phyloP scores from a whole-genome alignment of 345 rosid species.

The Adansonia digitata region DNA sequence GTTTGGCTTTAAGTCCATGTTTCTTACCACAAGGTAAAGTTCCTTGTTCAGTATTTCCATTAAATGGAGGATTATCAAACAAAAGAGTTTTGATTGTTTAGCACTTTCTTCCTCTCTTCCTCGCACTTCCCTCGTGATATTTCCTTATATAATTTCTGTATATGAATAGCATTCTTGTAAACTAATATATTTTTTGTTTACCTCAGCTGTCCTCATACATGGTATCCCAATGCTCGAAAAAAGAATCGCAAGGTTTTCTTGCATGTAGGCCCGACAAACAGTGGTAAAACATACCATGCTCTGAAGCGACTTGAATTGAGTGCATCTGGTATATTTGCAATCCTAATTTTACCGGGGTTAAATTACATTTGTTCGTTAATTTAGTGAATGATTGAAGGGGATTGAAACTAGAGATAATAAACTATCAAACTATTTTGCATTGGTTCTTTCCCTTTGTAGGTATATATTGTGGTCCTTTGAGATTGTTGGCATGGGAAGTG shows the following conservation, averaged over 20 bases:
- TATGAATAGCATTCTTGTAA: neutral
- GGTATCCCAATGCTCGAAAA: slow-evolving; percentile 82
- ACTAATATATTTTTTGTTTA: neutral
- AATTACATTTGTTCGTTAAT: neutral
- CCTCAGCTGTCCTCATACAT: slow-evolving; percentile 71
- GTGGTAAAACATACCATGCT: slow-evolving; percentile 87
- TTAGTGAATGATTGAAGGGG: neutral
- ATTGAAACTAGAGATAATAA: neutral
- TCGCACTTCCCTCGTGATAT: neutral
- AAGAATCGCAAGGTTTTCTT: slow-evolving; percentile 73
- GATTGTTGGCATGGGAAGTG: slow-evolving; percentile 96
- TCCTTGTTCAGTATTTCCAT: neutral
- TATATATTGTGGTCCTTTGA: slow-evolving; percentile 91
- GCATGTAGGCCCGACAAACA: slow-evolving; percentile 93
- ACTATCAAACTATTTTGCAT: neutral
- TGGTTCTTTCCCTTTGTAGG: slow-evolving; percentile 32
- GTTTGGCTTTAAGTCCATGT: neutral
- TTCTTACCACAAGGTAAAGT: neutral
- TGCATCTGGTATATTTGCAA: slow-evolving; percentile 57
- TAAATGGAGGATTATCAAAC: neutral
- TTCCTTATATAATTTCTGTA: neutral
- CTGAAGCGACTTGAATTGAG: slow-evolving; percentile 68
- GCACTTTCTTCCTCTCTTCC: neutral
- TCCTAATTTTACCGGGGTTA: slow-evolving; percentile 3
- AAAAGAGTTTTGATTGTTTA: neutral